Base-by-base conservation (phyloP, 805 yeast species). In the Lipomyces sp. region DNA sequence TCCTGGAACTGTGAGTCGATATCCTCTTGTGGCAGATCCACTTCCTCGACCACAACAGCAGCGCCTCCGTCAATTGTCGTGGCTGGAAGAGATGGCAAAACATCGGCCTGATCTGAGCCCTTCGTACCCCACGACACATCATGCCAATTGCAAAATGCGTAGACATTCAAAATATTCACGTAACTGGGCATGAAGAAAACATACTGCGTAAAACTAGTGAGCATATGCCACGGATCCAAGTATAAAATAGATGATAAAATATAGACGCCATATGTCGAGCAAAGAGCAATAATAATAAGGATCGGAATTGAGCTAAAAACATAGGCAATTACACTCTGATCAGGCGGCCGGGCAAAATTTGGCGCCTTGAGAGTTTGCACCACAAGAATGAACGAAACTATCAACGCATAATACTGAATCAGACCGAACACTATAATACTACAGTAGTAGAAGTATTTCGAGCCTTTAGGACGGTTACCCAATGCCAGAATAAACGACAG, bases 71-170 rank as follows among this genome's bases (percentile, higher is more conserved):
- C 79, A 46, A 73, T 70, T 34, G 73, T 74, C 59, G 74, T 77
- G 18, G 65, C 59, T 38, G 66, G 66, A 11, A 78, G 80, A 1
- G 69, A 74, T 45, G 84, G 84, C 63, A 81, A 72, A 35, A 76
- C 79, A 32, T 69, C 74, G 4, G 80, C 80, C 2, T 62, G 65
- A 45, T 66, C 84, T 38, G 80, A 78, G 36, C 86, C 86, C 65
- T 82, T 81, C n/a, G 86, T 81, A 51, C 86, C 86, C 86, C 86
- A 81, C 1, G 86, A 81, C 42, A 81, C 78, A 67, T 81, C 86
- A 63, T 81, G 85, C 70, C 82, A 79, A 66, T 81, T 81, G 70
- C 84, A 81, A 64, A 82, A 81, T 1, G 86, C 84, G 65, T 80
- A 81, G 43, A 81, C 82, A 63, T 79, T 81, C 61, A 82, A 69